Base-by-base conservation (phyloP, 2,329 filamentous ascomycete species). In the Chrysosporium queenslandicum region DNA sequence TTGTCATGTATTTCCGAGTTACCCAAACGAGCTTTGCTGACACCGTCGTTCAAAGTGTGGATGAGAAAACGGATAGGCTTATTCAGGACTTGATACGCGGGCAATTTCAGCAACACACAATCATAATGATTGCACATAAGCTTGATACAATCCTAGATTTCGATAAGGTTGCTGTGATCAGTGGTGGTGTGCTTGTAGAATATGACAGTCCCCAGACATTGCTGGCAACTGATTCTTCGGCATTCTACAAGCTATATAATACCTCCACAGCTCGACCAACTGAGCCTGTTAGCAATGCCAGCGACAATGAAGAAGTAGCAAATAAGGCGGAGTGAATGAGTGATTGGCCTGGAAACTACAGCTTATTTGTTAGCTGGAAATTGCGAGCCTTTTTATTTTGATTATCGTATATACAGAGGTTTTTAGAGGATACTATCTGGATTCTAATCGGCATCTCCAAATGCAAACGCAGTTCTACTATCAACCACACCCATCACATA, bases 81-180 rank as follows among this genome's bases (percentile, higher is more conserved):
- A 55, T 58, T 46, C 56, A 55, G 39, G 45, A 32, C 1, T n/a
- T 57, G 9, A 14, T 54, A 12, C 32, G 41, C 12, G 52, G 53
- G 9, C 49, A 54, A 23, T 53, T 53, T 29, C n/a, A 37, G 9
- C 45, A 50, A 1, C 45, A 48, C 20, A 59, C 56, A 2, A 47
- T 55, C 5, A 39, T 60, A 11, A 53, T 54, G 1, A 52, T 57
- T 39, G 39, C 46, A 18, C 52, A 53, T 50, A 30, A 43, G 40
- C 4, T 52, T 7, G 73, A 97, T 72, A 97, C 92, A 9, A 97
- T 97, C 62, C 77, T 97, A 14, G 80, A 83, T 63, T 82, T 77
- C 56, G 91, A 98, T 71, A 82, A 90, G 45, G 91, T 97, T 55
- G 83, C 97, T 30, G 91, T 98, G 41, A 79, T 98, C 4, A 88